Evolutionary conservation across 2,329 filamentous ascomycete genomes (phyloP).

Genomic region (Coniochaeta prunicola): DNA sequence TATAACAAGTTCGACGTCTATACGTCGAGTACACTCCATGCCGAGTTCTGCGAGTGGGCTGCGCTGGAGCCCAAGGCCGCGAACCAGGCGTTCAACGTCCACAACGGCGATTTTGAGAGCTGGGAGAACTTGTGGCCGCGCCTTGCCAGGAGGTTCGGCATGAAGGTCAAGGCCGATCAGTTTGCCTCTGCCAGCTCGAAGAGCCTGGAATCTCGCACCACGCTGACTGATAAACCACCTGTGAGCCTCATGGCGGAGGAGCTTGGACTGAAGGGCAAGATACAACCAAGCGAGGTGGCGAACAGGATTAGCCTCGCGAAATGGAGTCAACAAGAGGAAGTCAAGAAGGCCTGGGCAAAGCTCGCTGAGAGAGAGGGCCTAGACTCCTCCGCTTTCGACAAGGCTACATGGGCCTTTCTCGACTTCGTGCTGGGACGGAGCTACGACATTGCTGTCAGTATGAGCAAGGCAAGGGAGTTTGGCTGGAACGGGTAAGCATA

Average conservation of each 20-base stretch:
- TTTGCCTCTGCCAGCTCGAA: constrained; percentile 10
- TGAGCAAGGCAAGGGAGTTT: constrained; percentile 34
- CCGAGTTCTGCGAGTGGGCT: constrained; percentile 28
- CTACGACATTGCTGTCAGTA: constrained; percentile 30
- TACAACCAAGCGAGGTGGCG: constrained; percentile 21
- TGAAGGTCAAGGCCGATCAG: constrained; percentile 22
- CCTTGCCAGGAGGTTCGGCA: constrained; percentile 25
- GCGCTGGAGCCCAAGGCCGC: constrained; percentile 18
- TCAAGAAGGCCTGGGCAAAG: constrained; percentile 29
- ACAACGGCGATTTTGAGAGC: constrained; percentile 31
- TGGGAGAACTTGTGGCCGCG: constrained; percentile 35
- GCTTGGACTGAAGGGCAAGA: constrained; percentile 17
- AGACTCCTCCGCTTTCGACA: constrained; percentile 27
- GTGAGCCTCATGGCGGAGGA: constrained; percentile 19
- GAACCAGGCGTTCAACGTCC: constrained; percentile 33
- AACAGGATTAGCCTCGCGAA: constrained; percentile 30
- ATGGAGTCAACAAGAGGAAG: constrained; percentile 29
- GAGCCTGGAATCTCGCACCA: constrained; percentile 8
- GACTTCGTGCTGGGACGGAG: constrained; percentile 34
- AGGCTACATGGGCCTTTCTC: constrained; percentile 33
- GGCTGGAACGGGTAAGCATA: constrained; percentile 30
- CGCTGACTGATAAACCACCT: constrained; percentile 19
- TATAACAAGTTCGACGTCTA: constrained; percentile 25
- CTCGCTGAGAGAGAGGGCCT: constrained; percentile 29
- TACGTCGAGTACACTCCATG: constrained; percentile 25